Base-by-base conservation (phyloP, 1,284 basidiomycete species). In the Somion occarium region DNA sequence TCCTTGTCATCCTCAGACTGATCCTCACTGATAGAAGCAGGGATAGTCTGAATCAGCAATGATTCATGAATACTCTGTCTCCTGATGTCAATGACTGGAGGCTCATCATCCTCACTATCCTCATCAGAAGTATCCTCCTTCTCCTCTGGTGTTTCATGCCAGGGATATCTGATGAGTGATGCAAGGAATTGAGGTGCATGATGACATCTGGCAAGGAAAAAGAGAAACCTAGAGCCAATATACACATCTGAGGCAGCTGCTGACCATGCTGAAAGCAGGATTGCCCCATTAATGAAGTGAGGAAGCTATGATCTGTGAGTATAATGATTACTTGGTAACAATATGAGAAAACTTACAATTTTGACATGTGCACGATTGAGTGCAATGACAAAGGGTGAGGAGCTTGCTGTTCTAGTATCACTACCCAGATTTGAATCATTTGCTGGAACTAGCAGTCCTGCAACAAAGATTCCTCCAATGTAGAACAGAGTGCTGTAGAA, bases 181-280 rank as follows among this genome's bases (percentile, higher is more conserved):
- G 58, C 58, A 20, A 68, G 59, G 49, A 78, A 61, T 49, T 61
- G 62, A 39, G 76, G 76, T 1, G 75, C 73, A 46, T 73, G 66
- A 12, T 69, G 67, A 51, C 68, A 67, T 18, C 73, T 56, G 1
- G 75, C 70, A 46, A 79, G 70, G 56, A 71, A 73, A 66, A 77
- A 79, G 42, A 80, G 66, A 24, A 75, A 74, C 48, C 79, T 69
- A 30, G 73, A 74, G 48, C 73, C 72, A 55, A 75, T 75, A 68
- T 76, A 80, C 39, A 81, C 65, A 63, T 78, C 77, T 39, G 73
- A 73, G 30, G 73, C 71, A 9, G 74, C 78, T 18, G 79, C 76
- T 5, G 75, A 79, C 70, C 72, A 78, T n/a, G 77, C 77, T 1
- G 74, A 78, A 3, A 75, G 61, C 26, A 76, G 59, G 26, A 78